These are phyloP conservation scores for Monosporascus sp. DNA, from an alignment of 2,329 filamentous ascomycete genomes.

Conservation along the genomic window DNA sequence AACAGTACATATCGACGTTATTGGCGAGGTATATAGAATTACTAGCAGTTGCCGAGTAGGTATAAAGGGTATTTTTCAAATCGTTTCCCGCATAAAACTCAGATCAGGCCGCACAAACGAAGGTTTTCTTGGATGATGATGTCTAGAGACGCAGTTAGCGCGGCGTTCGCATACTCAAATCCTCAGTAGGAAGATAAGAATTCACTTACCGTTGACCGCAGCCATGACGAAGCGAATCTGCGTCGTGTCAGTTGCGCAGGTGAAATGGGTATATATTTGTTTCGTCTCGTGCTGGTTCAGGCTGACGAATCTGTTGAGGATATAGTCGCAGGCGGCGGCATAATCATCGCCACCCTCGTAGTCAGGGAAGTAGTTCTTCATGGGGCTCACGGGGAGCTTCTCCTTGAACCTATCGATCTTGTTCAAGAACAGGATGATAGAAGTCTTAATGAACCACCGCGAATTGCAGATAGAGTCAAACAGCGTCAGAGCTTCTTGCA, in stretches of 20 bases:
- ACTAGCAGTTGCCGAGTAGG: slow-evolving; percentile 22
- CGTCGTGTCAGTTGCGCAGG: slow-evolving; percentile 95
- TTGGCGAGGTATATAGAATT: slow-evolving; percentile 28
- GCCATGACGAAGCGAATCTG: slow-evolving; percentile 99
- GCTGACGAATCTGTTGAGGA: slow-evolving; percentile 96
- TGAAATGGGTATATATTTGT: slow-evolving; percentile 99
- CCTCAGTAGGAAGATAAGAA: neutral
- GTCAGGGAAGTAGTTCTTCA: slow-evolving; percentile 85
- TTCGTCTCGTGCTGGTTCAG: slow-evolving; percentile 99
- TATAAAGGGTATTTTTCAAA: slow-evolving; percentile 18
- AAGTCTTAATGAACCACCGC: slow-evolving; percentile 85
- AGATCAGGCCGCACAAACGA: slow-evolving; percentile 93
- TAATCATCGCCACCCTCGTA: slow-evolving; percentile 97
- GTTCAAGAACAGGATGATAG: slow-evolving; percentile 81
- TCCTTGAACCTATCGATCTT: slow-evolving; percentile 88
- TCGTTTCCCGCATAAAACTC: slow-evolving; percentile 34
- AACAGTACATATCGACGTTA: slow-evolving; percentile 22
- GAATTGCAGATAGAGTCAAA: slow-evolving; percentile 88
- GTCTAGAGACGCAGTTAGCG: slow-evolving; percentile 57
- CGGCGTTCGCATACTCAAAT: neutral
- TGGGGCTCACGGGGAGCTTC: slow-evolving; percentile 76
- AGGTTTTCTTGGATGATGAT: slow-evolving; percentile 99
- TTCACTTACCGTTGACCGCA: slow-evolving; percentile 82
- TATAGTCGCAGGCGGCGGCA: slow-evolving; percentile 93
- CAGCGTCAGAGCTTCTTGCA: slow-evolving; percentile 82